Evolutionary conservation across 2,329 filamentous ascomycete genomes (phyloP).

Genomic region (Ascochyta lentis): DNA sequence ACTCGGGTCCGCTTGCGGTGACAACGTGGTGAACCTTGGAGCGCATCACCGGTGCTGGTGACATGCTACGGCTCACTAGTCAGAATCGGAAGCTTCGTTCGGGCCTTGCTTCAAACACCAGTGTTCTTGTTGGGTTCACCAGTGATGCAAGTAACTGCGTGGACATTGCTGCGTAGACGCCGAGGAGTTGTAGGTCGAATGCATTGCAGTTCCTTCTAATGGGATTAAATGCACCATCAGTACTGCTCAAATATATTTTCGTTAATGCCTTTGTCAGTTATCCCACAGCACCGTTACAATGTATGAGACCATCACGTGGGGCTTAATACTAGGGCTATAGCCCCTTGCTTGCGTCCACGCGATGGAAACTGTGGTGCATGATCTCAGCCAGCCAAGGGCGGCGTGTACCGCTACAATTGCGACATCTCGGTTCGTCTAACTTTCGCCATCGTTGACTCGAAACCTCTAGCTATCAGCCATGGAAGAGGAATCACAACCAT

Average conservation of each 20-base stretch:
- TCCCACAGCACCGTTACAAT: constrained; percentile 2
- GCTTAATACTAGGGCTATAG: constrained; percentile 13
- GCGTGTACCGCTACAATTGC: constrained; percentile 18
- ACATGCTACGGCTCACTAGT: neutral
- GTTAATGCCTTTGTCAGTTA: neutral
- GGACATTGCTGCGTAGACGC: neutral
- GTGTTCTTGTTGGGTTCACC: neutral
- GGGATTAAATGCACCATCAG: constrained; percentile 8
- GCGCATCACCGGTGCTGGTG: constrained; percentile 6
- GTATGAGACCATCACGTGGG: constrained; percentile 5
- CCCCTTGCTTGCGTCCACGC: constrained; percentile 17
- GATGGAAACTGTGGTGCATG: constrained; percentile 24
- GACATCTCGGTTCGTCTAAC: constrained; percentile 15
- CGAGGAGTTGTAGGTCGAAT: neutral
- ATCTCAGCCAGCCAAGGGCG: constrained; percentile 23
- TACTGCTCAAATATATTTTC: neutral
- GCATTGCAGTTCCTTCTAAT: constrained; percentile 5
- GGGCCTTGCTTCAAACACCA: neutral
- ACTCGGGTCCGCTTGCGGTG: constrained; percentile 6
- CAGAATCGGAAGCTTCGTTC: neutral
- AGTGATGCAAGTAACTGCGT: neutral
- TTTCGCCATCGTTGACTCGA: constrained; percentile 4
- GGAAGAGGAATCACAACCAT: neutral
- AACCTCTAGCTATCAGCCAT: constrained; percentile 17
- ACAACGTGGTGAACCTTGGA: constrained; percentile 19